A percentile compares a stretch with the other conserved stretches of the same genome.
Conservation (phyloP, 331 rosid species). For the Spiraea crenata region DNA sequence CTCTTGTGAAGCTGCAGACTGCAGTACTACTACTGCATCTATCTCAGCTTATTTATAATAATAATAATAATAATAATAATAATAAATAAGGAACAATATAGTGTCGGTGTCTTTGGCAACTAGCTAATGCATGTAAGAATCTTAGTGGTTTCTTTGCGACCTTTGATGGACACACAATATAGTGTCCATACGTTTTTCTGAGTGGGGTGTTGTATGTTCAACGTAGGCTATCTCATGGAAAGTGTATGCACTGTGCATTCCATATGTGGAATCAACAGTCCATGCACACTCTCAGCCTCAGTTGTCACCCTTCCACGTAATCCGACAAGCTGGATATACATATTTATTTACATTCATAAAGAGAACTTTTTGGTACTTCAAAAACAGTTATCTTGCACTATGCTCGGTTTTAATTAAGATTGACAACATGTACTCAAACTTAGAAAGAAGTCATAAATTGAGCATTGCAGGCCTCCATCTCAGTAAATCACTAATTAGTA, state of each 20-base stretch:
- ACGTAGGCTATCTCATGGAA: constrained; percentile 48
- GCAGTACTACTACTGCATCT: not conserved
- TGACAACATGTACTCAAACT: too few relatives aligned
- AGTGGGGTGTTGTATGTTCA: constrained; percentile 33
- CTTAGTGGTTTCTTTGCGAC: not conserved
- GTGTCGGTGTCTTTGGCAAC: too few relatives aligned
- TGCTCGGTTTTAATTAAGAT: too few relatives aligned
- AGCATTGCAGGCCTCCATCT: too few relatives aligned
- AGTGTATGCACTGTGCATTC: constrained; percentile 35
- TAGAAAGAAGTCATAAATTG: not conserved
- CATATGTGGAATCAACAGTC: constrained; percentile 37
- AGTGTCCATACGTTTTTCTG: constrained; percentile 28
- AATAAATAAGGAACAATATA: too few relatives aligned
- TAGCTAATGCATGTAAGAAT: not conserved
- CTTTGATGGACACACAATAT: constrained; percentile 1
- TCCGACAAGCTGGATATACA: constrained; percentile 27
- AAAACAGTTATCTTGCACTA: too few relatives aligned
- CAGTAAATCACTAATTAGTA: not conserved
- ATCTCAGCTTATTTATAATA: not conserved
- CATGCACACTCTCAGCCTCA: constrained; percentile 41
- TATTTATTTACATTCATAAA: too few relatives aligned
- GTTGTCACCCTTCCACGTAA: constrained; percentile 36
- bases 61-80: not conserved
- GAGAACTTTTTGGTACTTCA: too few relatives aligned
- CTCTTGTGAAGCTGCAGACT: not conserved